Percentiles rank a stretch among this genome's conserved stretches.
Evolutionary conservation across 1,139 yeast species (phyloP).

Genomic region (Pneumocystis sp.): DNA sequence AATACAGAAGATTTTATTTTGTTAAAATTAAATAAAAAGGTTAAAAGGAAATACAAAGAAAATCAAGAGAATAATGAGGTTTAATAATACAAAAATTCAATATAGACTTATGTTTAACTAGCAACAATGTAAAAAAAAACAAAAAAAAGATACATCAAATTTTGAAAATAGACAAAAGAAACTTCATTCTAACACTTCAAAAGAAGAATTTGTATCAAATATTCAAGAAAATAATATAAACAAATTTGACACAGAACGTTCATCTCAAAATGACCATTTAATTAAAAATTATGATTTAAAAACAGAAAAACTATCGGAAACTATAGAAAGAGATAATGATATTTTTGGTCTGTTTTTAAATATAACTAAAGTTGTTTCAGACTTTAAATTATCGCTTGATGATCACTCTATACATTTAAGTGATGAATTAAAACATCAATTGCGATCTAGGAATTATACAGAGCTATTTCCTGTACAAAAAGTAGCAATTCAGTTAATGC

Average conservation of each 20-base stretch:
- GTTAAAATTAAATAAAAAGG: neutral
- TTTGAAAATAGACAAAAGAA: neutral
- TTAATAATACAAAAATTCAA: neutral
- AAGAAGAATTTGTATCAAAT: neutral
- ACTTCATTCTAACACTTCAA: neutral
- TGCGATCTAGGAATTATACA: slow-evolving; percentile 27
- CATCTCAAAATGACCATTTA: neutral
- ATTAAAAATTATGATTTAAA: neutral
- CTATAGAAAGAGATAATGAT: slow-evolving; percentile 14
- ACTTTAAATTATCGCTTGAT: slow-evolving; percentile 19
- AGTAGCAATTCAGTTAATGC: slow-evolving; percentile 41
- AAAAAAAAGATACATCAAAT: neutral
- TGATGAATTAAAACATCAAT: neutral
- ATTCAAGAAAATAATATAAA: neutral
- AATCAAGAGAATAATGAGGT: neutral
- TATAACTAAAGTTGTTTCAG: slow-evolving; percentile 38
- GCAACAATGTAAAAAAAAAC: neutral
- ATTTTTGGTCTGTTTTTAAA: slow-evolving; percentile 31
- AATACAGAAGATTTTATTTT: neutral
- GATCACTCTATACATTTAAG: slow-evolving; percentile 16
- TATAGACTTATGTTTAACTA: neutral
- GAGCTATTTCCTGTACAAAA: slow-evolving; percentile 35
- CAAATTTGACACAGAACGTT: neutral
- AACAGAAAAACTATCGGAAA: slow-evolving; percentile 14
- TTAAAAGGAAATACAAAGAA: neutral